Evolutionary conservation across 768 basidiomycete genomes (phyloP), one percentile per base, ranked within the genome.

Genomic region (Termitomyces sp.): DNA sequence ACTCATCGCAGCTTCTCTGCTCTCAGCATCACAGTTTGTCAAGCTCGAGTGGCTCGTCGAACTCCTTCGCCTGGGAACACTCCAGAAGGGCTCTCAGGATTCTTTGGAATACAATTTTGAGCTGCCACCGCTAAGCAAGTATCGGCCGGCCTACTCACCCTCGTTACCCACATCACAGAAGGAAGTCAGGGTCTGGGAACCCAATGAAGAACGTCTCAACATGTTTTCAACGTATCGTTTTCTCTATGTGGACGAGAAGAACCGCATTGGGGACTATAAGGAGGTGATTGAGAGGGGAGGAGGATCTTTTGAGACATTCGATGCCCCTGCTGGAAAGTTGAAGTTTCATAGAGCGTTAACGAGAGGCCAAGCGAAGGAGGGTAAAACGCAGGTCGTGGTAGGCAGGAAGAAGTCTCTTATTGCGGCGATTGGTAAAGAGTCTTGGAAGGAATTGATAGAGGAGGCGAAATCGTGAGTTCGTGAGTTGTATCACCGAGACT

Each of bases 41-140:
- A 89, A 77, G 57, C 75, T 79, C 0, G 84, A 87, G 47, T 93
- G 90, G 90, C 70, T 91, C 26, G 68, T 71, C 7, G 85, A 90
- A 55, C 65, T 89, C 32, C 58, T 91, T 32, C 77, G 79, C 2
- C 72, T 84, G 0, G 85, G 84, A 8, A 69, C 63, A 18, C 63
- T 74, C 12, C 68, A 73, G 4, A 67, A 67, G 4, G 68, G 71
- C 14, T 59, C 66, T 2, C 71, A 65, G 44, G 71, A 72, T 0
- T 67, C 75, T 1, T 71, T 89, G 8, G 87, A 89, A 65, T 68
- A 78, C 20, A 64, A 69, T 0, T 89, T 84, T 44, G 50, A 49
- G 7, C 75, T 86, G 1, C 88, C 89, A 0, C 62, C 65, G 1
- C 71, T 80, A 44, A 74, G 73, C 62, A 86, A 85, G 67, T 87